Evolutionary conservation across 371 early-diverging fungal species (phyloP).

Genomic region (Coemansia linderi): DNA sequence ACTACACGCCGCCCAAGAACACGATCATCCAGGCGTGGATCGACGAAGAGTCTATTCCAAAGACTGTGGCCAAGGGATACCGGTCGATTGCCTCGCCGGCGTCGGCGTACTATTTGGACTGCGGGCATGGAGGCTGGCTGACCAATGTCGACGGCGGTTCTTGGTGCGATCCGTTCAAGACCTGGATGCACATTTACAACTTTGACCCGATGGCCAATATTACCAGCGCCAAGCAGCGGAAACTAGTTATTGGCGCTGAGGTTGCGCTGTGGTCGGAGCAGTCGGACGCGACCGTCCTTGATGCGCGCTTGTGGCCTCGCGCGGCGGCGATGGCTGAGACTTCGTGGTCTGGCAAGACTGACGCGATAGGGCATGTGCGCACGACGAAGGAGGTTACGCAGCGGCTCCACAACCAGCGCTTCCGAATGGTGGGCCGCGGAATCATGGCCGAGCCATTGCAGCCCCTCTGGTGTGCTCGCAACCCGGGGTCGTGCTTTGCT

Average conservation of each 20-base stretch:
- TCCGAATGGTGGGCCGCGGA: slow-evolving; percentile 71
- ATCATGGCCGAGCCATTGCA: slow-evolving; percentile 68
- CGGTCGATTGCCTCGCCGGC: slow-evolving; percentile 55
- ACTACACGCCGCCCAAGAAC: slow-evolving; percentile 57
- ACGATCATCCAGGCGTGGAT: slow-evolving; percentile 59
- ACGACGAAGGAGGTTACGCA: slow-evolving; percentile 64
- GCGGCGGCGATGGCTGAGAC: slow-evolving; percentile 72
- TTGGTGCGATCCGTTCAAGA: slow-evolving; percentile 84
- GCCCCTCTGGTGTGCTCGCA: slow-evolving; percentile 72
- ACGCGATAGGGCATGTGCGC: slow-evolving; percentile 60
- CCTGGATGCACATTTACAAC: slow-evolving; percentile 78
- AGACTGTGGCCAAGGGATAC: slow-evolving; percentile 57
- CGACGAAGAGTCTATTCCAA: slow-evolving; percentile 48
- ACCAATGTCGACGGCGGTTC: slow-evolving; percentile 61
- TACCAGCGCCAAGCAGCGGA: slow-evolving; percentile 56
- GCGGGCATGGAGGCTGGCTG: slow-evolving; percentile 57
- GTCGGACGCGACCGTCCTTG: slow-evolving; percentile 64
- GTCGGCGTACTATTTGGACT: slow-evolving; percentile 57
- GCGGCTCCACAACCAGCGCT: slow-evolving; percentile 75
- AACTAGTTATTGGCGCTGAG: slow-evolving; percentile 62
- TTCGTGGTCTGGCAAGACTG: slow-evolving; percentile 73
- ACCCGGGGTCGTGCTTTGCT: slow-evolving; percentile 68
- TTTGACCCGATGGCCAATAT: slow-evolving; percentile 69
- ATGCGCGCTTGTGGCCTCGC: slow-evolving; percentile 75
- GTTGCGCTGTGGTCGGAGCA: slow-evolving; percentile 83